Base-by-base conservation (phyloP, 2,329 filamentous ascomycete species). In the Trichoderma koningiopsis region DNA sequence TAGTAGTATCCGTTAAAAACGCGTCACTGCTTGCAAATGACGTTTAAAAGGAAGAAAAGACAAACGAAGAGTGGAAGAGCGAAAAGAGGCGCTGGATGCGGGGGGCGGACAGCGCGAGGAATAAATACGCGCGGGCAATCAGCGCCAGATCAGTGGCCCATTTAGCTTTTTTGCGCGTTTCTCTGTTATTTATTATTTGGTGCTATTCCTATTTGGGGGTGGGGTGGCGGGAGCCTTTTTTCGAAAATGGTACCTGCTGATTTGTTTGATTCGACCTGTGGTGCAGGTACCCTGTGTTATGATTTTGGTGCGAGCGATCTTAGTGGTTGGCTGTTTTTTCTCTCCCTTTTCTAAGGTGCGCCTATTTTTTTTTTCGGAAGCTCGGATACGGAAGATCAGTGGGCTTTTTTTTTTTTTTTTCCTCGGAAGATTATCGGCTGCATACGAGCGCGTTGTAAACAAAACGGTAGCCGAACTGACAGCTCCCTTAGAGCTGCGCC, bases 111-210 rank as follows among this genome's bases (percentile, higher is more conserved):
- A 72, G 58, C 55, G 14, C 43, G 68, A 69, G 72, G 68, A 74
- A 78, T 80, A 81, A 80, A 80, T 81, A 80, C 73, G 76, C 73
- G 77, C 73, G 72, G 72, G 74, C 75, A 80, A 81, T 81, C 79
- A 80, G 61, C 68, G 68, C 70, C 63, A 49, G 67, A 73, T 74
- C 72, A 74, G 73, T 73, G 73, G 33, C 11, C 29, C 31, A 8
- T 24, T 56, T 24, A 58, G 31, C 40, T 58, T 27, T 58, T 27
- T 19, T 55, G 61, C 61, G 33, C 47, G 61, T 64, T 59, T 66
- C 0, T 19, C 0, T 35, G 33, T 43, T n/a, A 7, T n/a, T 43
- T 43, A 8, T 8, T 19, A n/a, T 29, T 16, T 2, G 1, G 2
- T 14, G 56, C 71, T 70, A 68, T 68, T 63, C 71, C 71, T 14